These are phyloP conservation scores for Geotrichum australiense DNA, from an alignment of 1,139 yeast genomes.

Conservation along the genomic window DNA sequence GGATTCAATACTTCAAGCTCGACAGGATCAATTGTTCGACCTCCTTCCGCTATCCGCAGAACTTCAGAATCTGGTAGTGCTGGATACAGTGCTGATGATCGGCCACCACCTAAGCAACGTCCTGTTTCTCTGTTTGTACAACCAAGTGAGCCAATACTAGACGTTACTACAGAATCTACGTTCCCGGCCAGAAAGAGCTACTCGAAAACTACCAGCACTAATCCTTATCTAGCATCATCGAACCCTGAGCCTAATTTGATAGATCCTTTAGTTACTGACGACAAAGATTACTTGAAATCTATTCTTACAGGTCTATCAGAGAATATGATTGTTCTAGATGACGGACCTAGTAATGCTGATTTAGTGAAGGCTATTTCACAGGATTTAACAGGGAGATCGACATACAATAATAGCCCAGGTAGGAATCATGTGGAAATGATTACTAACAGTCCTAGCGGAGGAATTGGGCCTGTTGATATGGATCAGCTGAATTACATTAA, in stretches of 20 bases:
- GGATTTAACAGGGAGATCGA: conserved; percentile 34
- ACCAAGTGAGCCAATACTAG: conserved; percentile 13
- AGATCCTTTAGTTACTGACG: conserved; percentile 22
- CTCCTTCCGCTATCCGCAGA: conserved; percentile 8
- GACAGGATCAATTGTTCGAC: conserved; percentile 10
- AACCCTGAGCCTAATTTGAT: conserved; percentile 16
- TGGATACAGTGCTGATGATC: conserved; percentile 3
- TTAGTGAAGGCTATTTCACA: conserved; percentile 49
- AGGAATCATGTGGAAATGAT: neutral
- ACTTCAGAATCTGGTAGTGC: conserved; percentile 1
- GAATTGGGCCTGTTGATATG: conserved; percentile 2
- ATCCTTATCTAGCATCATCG: neutral
- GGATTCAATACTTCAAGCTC: conserved; percentile 9
- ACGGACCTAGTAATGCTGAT: conserved; percentile 42
- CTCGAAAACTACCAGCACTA: conserved; percentile 5
- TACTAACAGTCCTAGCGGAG: conserved; percentile 3
- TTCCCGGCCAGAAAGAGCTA: conserved; percentile 2
- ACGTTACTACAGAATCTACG: conserved; percentile 4
- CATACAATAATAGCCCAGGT: conserved; percentile 12
- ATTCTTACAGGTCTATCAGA: conserved; percentile 35
- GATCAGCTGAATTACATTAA: conserved; percentile 7
- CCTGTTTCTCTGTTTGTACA: conserved; percentile 14
- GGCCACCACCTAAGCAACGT: conserved; percentile 9
- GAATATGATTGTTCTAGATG: conserved; percentile 33
- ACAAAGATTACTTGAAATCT: conserved; percentile 29